phyloP scores from a whole-genome alignment of 305 asterid species.

The Lippia alba region DNA sequence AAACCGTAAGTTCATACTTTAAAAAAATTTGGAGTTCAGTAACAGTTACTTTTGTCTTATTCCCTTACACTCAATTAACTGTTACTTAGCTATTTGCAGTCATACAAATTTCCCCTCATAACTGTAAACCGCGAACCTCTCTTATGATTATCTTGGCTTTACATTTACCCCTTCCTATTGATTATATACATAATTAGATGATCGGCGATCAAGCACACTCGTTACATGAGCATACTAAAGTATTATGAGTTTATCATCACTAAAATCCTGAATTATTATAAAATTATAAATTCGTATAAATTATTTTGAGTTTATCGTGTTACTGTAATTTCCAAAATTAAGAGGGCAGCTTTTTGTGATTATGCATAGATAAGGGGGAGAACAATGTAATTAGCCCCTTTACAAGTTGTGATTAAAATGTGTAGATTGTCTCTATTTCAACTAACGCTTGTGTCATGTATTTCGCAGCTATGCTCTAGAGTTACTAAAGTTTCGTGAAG shows the following conservation, averaged over 20 bases:
- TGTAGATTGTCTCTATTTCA: neutral
- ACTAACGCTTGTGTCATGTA: neutral
- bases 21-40: neutral
- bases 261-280: too few species aligned
- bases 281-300: too few species aligned
- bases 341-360: neutral
- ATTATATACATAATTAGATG: too few species aligned
- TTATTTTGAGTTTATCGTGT: neutral
- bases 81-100: neutral
- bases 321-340: neutral
- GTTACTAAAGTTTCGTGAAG: slow-evolving; percentile 1
- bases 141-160: neutral
- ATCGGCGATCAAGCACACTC: too few species aligned
- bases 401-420: neutral
- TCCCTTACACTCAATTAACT: neutral
- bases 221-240: too few species aligned
- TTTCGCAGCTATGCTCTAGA: neutral
- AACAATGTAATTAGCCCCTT: neutral
- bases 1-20: slow-evolving; percentile 3
- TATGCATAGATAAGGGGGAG: neutral
- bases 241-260: too few species aligned
- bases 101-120: neutral
- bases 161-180: neutral
- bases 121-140: neutral
- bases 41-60: neutral